A percentile compares a stretch with the other conserved stretches of the same genome.
Evolutionary conservation across 192 early-diverging fungal genomes (phyloP).

Genomic region (Glomus cerebriforme): DNA sequence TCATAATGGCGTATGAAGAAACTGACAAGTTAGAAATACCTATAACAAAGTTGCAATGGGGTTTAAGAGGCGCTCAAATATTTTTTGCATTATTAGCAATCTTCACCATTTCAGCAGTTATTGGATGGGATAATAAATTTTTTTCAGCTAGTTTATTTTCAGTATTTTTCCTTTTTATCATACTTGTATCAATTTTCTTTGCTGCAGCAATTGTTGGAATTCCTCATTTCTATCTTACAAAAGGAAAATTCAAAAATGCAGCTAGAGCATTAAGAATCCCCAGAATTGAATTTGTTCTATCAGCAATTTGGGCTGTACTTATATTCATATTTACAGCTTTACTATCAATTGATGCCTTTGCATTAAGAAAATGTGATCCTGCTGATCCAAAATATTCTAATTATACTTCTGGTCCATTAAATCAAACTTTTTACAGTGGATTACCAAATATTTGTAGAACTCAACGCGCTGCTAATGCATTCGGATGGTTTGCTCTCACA

Average conservation of each 20-base stretch:
- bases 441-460: constrained; percentile 12
- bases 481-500: constrained; percentile 28
- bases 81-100: constrained; percentile 29
- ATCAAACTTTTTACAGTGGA: constrained; percentile 13
- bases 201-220: constrained; percentile 13
- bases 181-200: constrained; percentile 11
- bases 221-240: constrained; percentile 20
- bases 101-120: constrained; percentile 14
- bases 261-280: constrained; percentile 22
- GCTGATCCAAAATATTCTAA: not conserved
- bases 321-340: not conserved
- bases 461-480: constrained; percentile 2
- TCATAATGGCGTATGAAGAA: not conserved
- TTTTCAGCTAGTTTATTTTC: constrained; percentile 14
- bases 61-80: constrained; percentile 24
- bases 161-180: constrained; percentile 1
- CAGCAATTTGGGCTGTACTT: constrained; percentile 27
- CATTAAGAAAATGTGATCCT: constrained; percentile 21
- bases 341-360: constrained; percentile 7
- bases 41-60: constrained; percentile 33
- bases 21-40: constrained; percentile 27
- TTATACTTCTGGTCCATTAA: not conserved
- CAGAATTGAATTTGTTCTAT: constrained; percentile 25
- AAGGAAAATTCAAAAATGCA: constrained; percentile 18
- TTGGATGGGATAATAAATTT: constrained; percentile 24